Evolutionary conservation across 2,329 filamentous ascomycete species (phyloP).

Genomic region (Colletotrichum sansevieriae): DNA sequence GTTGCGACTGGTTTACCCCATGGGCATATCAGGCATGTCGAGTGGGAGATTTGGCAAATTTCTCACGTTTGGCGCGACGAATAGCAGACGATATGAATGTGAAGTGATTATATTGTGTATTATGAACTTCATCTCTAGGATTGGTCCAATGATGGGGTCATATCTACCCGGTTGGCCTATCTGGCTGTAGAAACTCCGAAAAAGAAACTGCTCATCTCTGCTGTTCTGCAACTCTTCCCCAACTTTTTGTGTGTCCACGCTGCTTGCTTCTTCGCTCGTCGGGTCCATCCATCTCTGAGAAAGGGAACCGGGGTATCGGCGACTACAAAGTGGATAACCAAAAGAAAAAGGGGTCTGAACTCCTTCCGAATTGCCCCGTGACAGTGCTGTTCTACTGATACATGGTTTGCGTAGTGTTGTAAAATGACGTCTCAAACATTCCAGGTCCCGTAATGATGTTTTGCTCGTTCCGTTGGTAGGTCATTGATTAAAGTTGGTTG

Average conservation of each 20-base stretch:
- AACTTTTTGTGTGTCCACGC: conserved; percentile 14
- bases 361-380: neutral
- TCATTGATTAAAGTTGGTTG: conserved; percentile 39
- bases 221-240: neutral
- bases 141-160: neutral
- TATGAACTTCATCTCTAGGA: conserved; percentile 30
- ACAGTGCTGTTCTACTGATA: conserved; percentile 36
- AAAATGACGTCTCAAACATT: conserved; percentile 30
- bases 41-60: neutral
- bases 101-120: conserved; percentile 31
- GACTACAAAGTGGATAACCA: conserved; percentile 39
- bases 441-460: conserved; percentile 36
- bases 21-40: neutral
- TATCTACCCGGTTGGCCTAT: neutral
- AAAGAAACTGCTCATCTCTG: conserved; percentile 3
- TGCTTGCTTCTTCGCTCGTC: conserved; percentile 29
- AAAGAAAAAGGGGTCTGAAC: neutral
- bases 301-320: conserved; percentile 42
- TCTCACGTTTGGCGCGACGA: neutral
- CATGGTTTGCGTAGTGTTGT: conserved; percentile 10
- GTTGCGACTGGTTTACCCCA: neutral
- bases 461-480: conserved; percentile 38
- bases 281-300: conserved; percentile 40
- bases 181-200: neutral
- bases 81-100: neutral